Evolutionary conservation across 1,284 basidiomycete species (phyloP).

Genomic region (Heliocybe sulcata): DNA sequence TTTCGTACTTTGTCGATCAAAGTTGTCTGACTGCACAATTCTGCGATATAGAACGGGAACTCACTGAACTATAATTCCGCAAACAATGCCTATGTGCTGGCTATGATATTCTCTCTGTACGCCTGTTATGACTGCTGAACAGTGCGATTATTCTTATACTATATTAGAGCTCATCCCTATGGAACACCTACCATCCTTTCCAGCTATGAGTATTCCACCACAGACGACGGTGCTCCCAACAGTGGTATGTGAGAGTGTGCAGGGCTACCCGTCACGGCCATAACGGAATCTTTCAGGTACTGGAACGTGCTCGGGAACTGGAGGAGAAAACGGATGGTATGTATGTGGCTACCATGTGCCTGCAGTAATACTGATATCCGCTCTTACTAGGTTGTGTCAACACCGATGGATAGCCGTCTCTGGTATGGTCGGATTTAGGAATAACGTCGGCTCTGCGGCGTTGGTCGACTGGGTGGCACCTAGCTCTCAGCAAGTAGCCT

Average conservation of each 20-base stretch:
- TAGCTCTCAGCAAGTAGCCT: slow-evolving; percentile 50
- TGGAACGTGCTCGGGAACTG: slow-evolving; percentile 47
- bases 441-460: slow-evolving; percentile 42
- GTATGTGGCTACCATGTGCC: neutral
- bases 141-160: neutral
- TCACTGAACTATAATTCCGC: slow-evolving; percentile 26
- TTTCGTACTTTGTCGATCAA: neutral
- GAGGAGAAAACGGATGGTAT: slow-evolving; percentile 45
- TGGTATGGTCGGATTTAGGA: slow-evolving; percentile 60
- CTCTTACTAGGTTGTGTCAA: slow-evolving; percentile 39
- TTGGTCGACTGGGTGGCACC: slow-evolving; percentile 53
- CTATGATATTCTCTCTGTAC: slow-evolving; percentile 27
- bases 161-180: slow-evolving; percentile 26
- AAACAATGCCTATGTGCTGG: slow-evolving; percentile 26
- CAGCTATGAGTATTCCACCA: slow-evolving; percentile 22
- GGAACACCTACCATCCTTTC: slow-evolving; percentile 33
- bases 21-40: neutral
- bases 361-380: slow-evolving; percentile 11
- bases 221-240: slow-evolving; percentile 35
- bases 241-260: slow-evolving; percentile 25
- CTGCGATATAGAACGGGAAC: slow-evolving; percentile 14
- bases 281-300: slow-evolving; percentile 21
- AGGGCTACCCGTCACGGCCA: neutral
- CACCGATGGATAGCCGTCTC: slow-evolving; percentile 52
- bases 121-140: neutral